Evolutionary conservation across 148 eudicot species (phyloP), one percentile per base, ranked within the genome.

Genomic region (Salicornia ramosissima): DNA sequence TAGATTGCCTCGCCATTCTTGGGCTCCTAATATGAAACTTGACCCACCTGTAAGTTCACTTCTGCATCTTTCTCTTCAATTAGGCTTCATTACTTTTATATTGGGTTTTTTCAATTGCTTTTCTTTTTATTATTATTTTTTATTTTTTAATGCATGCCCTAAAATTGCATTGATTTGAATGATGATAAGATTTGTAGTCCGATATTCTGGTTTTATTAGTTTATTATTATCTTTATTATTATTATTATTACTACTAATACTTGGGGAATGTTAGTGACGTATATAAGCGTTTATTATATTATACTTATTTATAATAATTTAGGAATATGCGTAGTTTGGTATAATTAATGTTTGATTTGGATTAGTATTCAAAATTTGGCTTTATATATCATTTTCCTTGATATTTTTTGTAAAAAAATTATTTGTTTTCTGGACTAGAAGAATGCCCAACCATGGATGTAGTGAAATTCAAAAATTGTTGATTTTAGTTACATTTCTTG

Each of bases 1-100:
- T 62, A 82, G 92, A 70, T 78, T 86, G 77, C 83, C 88, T 0
- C 90, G 88, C 8, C 91, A 85, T 56, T 79, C 88, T 0, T 76
- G 77, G 68, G 83, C 95, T 71, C 81, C 83, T 59, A 78, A 83
- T 80, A 76, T 81, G 68, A 87, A 88, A 82, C 63, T 88, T 30
- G 90, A 90, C 68, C 88, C 98, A 36, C 62, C 83, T 87, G 98
- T 93, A 78, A 82, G 91, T 75, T 80, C 65, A 12, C 8, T 21
- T 24, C 10, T 33, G 54, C 67, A 36, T 67, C 26, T 11, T n/a
- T 39, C 28, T 59, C 24, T 8, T 36, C 40, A 36, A 8, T 36
- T 36, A 36, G 40, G 16, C 50, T 46, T 13, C 3, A 46, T 46
- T 46, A 46, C 18, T 49, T 49, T 49, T 49, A 19, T 19, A 19